A percentile compares a stretch with the other conserved stretches of the same genome.
phyloP scores from a whole-genome alignment of 2,329 filamentous ascomycete species.

The Escovopsis weberi region DNA sequence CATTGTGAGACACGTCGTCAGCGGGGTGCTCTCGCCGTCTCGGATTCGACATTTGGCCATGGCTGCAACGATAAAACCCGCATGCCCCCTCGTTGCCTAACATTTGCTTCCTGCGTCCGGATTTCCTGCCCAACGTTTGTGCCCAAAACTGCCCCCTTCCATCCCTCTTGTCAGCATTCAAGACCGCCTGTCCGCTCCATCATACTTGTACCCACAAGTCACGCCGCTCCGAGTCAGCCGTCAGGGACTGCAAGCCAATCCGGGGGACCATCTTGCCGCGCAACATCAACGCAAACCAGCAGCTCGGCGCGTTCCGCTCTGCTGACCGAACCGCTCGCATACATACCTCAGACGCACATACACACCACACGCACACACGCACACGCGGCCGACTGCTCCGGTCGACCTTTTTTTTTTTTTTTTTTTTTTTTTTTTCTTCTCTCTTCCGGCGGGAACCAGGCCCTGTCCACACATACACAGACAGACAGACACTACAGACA shows the following conservation, averaged over 20 bases:
- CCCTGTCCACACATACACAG: conserved; percentile 12
- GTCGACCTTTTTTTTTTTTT: conserved; percentile 9
- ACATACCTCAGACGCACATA: not conserved
- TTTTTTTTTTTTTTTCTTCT: no score
- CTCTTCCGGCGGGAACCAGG: conserved; percentile 11
- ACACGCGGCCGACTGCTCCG: conserved; percentile 7
- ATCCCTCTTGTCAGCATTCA: conserved; percentile 5
- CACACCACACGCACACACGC: conserved; percentile 7
- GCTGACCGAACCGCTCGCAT: not conserved
- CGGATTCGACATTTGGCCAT: conserved; percentile 14
- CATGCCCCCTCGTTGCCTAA: conserved; percentile 31
- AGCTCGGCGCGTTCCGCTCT: conserved; percentile 12
- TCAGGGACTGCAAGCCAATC: conserved; percentile 6
- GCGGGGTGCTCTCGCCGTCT: conserved; percentile 12
- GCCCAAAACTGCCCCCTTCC: conserved; percentile 20
- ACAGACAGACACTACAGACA: conserved; percentile 5
- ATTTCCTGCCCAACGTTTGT: conserved; percentile 26
- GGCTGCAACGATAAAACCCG: conserved; percentile 33
- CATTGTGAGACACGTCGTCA: conserved; percentile 8
- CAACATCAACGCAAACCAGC: conserved; percentile 11
- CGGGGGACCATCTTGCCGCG: conserved; percentile 10
- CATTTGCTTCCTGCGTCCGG: conserved; percentile 14
- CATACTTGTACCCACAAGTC: conserved; percentile 11
- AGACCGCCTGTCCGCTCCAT: conserved; percentile 9
- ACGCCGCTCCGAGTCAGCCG: conserved; percentile 6